Evolutionary conservation across 2,329 filamentous ascomycete species (phyloP).

Genomic region (Tolypocladium sp.): DNA sequence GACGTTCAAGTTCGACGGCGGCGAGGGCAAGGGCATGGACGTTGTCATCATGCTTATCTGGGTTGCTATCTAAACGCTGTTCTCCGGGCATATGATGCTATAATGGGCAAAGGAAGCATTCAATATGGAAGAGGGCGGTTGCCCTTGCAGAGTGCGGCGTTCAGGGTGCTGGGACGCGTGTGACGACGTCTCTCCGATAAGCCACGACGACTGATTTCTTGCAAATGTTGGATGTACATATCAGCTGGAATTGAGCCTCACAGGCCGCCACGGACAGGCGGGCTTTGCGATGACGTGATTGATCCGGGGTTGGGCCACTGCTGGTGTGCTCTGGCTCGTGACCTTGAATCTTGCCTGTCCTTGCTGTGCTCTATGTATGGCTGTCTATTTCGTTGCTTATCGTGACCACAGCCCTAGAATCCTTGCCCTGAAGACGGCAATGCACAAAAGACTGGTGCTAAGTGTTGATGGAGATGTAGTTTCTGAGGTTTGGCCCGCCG

Average conservation of each 20-base stretch:
- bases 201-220: background rate
- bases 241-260: background rate
- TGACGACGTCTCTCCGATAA: background rate
- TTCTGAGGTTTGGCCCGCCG: no score
- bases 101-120: background rate
- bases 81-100: background rate
- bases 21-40: constrained; percentile 57
- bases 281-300: background rate
- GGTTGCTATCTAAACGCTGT: constrained; percentile 54
- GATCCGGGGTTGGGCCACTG: background rate
- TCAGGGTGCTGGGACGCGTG: constrained; percentile 1
- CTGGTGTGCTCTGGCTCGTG: background rate
- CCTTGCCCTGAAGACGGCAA: no score
- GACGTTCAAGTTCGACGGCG: constrained; percentile 75
- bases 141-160: constrained; percentile 2
- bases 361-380: background rate
- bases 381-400: background rate
- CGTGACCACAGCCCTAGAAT: no score
- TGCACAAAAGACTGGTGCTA: no score
- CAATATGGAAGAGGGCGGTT: background rate
- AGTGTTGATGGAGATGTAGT: no score
- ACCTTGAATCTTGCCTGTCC: background rate
- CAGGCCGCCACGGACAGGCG: background rate
- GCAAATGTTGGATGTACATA: constrained; percentile 2
- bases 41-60: constrained; percentile 69